Base-by-base conservation (phyloP, 345 rosid genomes). In the Abelmoschus esculentus region DNA sequence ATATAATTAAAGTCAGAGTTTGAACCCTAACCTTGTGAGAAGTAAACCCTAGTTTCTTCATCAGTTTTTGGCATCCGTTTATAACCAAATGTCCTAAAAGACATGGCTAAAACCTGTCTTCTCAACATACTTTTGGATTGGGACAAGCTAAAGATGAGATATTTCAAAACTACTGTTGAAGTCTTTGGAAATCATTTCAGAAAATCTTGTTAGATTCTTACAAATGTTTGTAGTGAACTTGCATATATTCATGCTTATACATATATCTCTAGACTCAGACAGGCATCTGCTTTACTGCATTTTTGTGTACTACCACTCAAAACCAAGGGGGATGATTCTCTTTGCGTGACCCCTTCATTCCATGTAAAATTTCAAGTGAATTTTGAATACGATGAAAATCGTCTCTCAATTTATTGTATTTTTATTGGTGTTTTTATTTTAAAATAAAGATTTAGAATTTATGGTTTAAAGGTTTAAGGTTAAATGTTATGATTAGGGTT, bases 271-370 rank as follows among this genome's bases (percentile, higher is more conserved):
- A 56, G 53, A 65, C 56, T 42, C 2, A 19, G 22, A 46, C 54
- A 22, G 69, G 69, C 69, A 65, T 63, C 67, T 63, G 67, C 31
- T 63, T 63, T 63, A 17, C 67, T 40, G 49, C 67, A 63, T 38
- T 63, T 63, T 63, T 63, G 50, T 63, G 52, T 19, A 18, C 31
- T 40, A 12, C 67, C 50, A 19, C 31, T 18, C 50, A 40, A 63
- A 63, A 63, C 32, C 31, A 19, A 11, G 3, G n/a, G 14, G 31
- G 13, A 29, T 13, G 67, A 63, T 63, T 40, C 67, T 19, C 19
- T 40, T 40, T 6, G 67, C 11, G 50, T 40, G 67, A 31, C 52
- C 67, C n/a, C 67, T 61, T 62, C 50, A 18, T 63, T 14, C 15
- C 54, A 10, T 1, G 10, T 42, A 42, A 42, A 8, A 9, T 42